Evolutionary conservation across 768 basidiomycete genomes (phyloP), one percentile per base, ranked within the genome.

Genomic region (Amanita pseudoporphyria): DNA sequence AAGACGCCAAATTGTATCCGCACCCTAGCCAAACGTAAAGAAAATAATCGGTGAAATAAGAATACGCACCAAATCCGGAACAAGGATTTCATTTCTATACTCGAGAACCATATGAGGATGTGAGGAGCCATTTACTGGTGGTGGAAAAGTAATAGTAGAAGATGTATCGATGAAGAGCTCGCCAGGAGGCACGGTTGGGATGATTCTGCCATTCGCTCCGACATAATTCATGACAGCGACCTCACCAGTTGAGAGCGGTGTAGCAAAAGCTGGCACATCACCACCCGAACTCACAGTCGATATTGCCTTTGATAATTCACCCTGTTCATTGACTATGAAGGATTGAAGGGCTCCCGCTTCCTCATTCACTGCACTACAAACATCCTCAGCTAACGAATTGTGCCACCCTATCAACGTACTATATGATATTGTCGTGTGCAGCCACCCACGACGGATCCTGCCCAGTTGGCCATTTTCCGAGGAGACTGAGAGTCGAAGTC

Each of bases 91-190:
- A 6, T 57, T 58, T 5, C 67, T 67, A 56, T 78, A 67, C 62
- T 82, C 71, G 26, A 81, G 61, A 0, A 74, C 70, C 81, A 82
- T 81, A 59, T 86, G 84, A 9, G 84, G 83, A 60, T 83, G 75
- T 1, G 82, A 80, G 6, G 68, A n/a, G 35, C 45, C 66, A 9
- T 57, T 64, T 2, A 62, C 53, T 0, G 64, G 63, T 0, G 62
- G 64, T 12, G 81, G 76, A 68, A 86, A 85, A 10, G 71, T 71
- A 60, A 81, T 73, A 10, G 71, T 55, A 1, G 69, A 60, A 6
- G 74, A 68, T 10, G 58, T 57, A 53, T 59, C 51, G 47, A 66
- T 54, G 51, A 73, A 72, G 7, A 49, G 51, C 3, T 59, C 51
- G 1, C 62, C 61, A n/a, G n/a, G n/a, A n/a, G n/a, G n/a, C n/a